Evolutionary conservation across 2,329 filamentous ascomycete genomes (phyloP).

Genomic region (Rutstroemia sp.): DNA sequence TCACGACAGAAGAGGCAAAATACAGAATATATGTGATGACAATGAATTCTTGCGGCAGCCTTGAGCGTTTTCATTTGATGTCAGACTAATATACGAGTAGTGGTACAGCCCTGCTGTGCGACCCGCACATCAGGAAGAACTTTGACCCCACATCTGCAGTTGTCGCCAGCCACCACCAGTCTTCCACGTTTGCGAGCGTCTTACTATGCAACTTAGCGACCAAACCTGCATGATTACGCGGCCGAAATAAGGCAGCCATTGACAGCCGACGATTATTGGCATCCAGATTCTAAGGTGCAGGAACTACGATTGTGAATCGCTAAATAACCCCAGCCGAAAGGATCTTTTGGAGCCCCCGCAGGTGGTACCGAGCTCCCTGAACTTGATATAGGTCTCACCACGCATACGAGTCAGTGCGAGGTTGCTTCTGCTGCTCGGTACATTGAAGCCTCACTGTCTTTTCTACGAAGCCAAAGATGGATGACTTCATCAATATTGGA

Average conservation of each 20-base stretch:
- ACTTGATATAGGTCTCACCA: background rate
- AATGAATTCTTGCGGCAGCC: background rate
- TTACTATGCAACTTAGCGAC: background rate
- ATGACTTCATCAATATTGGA: conserved; percentile 20
- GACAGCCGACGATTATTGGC: background rate
- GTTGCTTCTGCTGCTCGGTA: background rate
- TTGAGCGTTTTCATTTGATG: background rate
- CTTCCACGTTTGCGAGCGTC: background rate
- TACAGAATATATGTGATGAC: background rate
- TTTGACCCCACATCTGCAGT: background rate
- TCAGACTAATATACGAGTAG: background rate
- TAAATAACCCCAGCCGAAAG: too few species aligned
- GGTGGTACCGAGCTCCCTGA: background rate
- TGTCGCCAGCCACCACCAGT: background rate
- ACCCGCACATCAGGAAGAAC: background rate
- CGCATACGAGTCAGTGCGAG: too few species aligned
- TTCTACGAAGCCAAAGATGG: background rate
- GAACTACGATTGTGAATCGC: too few species aligned
- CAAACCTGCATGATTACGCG: conserved; percentile 3
- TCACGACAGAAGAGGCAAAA: too few species aligned
- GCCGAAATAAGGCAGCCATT: background rate
- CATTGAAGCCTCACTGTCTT: background rate
- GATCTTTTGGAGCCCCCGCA: too few species aligned
- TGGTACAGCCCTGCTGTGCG: background rate
- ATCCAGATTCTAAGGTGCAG: background rate